phyloP scores from a whole-genome alignment of 352 stramenopile genomes.

The Phytophthora pini region DNA sequence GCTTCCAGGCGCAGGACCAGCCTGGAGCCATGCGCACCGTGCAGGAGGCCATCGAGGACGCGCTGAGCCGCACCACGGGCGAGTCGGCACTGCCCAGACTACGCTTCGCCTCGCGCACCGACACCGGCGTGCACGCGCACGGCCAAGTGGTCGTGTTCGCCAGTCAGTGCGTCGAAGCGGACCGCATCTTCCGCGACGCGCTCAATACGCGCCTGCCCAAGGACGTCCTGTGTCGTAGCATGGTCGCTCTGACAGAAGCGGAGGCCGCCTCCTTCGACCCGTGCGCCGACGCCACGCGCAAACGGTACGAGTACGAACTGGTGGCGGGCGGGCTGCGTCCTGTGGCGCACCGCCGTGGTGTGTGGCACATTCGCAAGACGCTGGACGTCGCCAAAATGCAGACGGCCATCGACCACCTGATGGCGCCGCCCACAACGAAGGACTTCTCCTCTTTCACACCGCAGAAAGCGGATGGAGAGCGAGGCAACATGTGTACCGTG shows the following conservation, averaged over 20 bases:
- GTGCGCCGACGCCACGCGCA: constrained; percentile 51
- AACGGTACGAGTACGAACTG: constrained; percentile 76
- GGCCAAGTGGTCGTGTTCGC: constrained; percentile 93
- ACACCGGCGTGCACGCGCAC: constrained; percentile 92
- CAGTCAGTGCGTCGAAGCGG: constrained; percentile 60
- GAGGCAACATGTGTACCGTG: constrained; percentile 62
- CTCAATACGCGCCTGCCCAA: constrained; percentile 78
- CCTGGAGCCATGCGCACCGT: constrained; percentile 58
- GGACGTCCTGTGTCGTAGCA: constrained; percentile 57
- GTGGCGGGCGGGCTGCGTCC: constrained; percentile 57
- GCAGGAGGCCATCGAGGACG: constrained; percentile 78
- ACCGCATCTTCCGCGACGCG: constrained; percentile 61
- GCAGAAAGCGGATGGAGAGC: constrained; percentile 51
- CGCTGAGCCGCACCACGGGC: constrained; percentile 70
- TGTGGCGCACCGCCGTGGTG: constrained; percentile 51
- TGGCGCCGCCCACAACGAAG: constrained; percentile 39
- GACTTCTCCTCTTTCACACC: constrained; percentile 80
- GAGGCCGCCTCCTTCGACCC: constrained; percentile 54
- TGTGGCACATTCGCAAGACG: constrained; percentile 69
- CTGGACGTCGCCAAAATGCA: constrained; percentile 66
- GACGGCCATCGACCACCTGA: constrained; percentile 41
- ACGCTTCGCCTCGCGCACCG: constrained; percentile 90
- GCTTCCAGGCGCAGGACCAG: constrained; percentile 85
- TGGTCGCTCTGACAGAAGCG: constrained; percentile 30
- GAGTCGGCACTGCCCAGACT: constrained; percentile 69